Percentiles rank a stretch among this genome's conserved stretches.
phyloP scores from a whole-genome alignment of 169 alveolate genomes.

The Eimeria necatrix region DNA sequence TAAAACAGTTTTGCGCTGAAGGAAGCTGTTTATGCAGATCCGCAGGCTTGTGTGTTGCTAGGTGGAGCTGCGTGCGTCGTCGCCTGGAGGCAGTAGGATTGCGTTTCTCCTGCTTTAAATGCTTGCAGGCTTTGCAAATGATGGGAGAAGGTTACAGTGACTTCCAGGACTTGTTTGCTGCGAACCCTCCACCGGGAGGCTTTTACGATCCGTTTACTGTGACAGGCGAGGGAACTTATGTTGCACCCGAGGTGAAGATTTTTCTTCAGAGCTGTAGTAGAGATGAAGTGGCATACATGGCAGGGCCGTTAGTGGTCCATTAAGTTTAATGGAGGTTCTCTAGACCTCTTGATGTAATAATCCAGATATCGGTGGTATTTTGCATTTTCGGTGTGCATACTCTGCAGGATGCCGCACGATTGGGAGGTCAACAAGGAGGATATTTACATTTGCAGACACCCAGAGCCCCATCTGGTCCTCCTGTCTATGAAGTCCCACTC shows the following conservation, averaged over 20 bases:
- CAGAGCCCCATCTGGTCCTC: slow-evolving; percentile 63
- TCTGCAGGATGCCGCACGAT: slow-evolving; percentile 51
- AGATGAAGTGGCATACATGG: too few species aligned
- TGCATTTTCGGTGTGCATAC: not conserved
- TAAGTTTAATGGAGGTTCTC: too few species aligned
- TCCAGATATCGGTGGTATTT: too few species aligned
- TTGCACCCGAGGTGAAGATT: slow-evolving; percentile 50
- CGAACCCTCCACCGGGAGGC: slow-evolving; percentile 78
- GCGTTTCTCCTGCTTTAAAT: not conserved
- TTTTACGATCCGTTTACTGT: slow-evolving; percentile 76
- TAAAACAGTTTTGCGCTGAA: not conserved
- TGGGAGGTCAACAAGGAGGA: slow-evolving; percentile 68
- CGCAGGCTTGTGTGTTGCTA: not conserved
- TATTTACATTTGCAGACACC: slow-evolving; percentile 65
- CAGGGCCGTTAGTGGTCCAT: too few species aligned
- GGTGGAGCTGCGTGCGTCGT: not conserved
- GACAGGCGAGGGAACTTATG: slow-evolving; percentile 18
- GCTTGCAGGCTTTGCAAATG: slow-evolving; percentile 75
- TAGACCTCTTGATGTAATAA: too few species aligned
- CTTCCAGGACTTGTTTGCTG: slow-evolving; percentile 56
- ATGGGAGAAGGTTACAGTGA: slow-evolving; percentile 60
- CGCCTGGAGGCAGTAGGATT: not conserved
- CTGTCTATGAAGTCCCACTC: slow-evolving; percentile 57
- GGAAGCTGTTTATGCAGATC: not conserved
- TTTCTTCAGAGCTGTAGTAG: not conserved